Conservation (phyloP, 2,329 filamentous ascomycete genomes). For the Lasiodiplodia citricola region DNA sequence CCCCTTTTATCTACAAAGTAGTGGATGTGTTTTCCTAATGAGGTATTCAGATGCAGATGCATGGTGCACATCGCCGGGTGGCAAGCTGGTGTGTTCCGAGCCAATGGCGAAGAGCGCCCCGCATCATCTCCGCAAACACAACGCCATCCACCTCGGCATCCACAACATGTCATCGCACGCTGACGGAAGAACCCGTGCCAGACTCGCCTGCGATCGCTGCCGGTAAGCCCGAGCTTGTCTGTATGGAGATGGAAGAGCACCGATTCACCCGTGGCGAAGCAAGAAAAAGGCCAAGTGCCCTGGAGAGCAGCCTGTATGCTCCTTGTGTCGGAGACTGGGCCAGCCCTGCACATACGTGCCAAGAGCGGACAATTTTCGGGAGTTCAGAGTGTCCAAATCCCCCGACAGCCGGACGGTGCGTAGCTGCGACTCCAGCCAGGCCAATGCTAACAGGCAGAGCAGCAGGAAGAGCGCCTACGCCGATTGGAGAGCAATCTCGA, state of each 20-base stretch:
- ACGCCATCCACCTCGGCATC: neutral
- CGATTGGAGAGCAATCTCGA: neutral
- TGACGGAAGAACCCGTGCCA: neutral
- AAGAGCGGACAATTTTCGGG: neutral
- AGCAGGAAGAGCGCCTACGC: neutral
- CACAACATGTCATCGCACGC: neutral
- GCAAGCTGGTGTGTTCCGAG: neutral
- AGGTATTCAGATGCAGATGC: too few relatives aligned
- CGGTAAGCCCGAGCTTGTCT: neutral
- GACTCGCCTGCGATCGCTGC: neutral
- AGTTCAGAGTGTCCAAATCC: neutral
- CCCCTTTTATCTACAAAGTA: too few relatives aligned
- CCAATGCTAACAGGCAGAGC: neutral
- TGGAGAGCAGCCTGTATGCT: conserved; percentile 1
- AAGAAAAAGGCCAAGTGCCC: neutral
- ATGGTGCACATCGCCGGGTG: neutral
- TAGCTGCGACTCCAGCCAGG: neutral
- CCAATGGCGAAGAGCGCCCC: neutral
- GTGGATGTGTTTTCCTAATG: too few relatives aligned
- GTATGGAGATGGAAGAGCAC: neutral
- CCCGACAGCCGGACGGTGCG: neutral
- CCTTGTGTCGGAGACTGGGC: neutral
- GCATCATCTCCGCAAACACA: neutral
- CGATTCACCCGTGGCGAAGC: neutral
- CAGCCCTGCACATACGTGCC: neutral